Percentiles rank a stretch among this genome's conserved stretches.
phyloP scores from a whole-genome alignment of 768 basidiomycete species.

The Leucosporidium scottii region DNA sequence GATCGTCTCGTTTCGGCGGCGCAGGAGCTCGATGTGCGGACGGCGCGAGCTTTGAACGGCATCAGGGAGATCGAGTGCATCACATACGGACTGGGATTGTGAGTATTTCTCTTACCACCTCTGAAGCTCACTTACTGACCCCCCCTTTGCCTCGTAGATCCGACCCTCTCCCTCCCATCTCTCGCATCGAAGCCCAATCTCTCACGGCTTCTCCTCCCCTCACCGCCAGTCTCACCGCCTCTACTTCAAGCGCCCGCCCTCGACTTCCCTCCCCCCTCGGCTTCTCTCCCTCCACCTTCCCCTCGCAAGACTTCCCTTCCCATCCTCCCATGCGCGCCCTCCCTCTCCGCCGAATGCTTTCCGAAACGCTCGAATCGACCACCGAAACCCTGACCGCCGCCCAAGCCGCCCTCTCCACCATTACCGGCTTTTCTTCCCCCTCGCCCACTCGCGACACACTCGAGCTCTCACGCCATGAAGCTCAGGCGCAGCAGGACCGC shows the following conservation, averaged over 20 bases:
- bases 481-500: neutral
- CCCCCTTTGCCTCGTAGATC: neutral
- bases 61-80: slow-evolving; percentile 23
- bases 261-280: neutral
- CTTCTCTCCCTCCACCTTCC: neutral
- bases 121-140: neutral
- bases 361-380: neutral
- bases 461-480: neutral
- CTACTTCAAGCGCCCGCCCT: neutral
- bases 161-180: slow-evolving; percentile 17
- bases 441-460: neutral
- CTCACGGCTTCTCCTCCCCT: neutral
- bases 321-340: neutral
- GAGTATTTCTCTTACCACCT: neutral
- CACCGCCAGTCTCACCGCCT: neutral
- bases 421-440: neutral
- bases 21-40: slow-evolving; percentile 20
- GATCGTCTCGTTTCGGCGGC: slow-evolving; percentile 7
- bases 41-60: neutral
- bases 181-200: slow-evolving; percentile 4
- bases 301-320: neutral
- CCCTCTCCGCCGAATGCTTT: neutral
- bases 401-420: neutral
- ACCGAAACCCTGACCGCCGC: neutral
- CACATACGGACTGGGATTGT: slow-evolving; percentile 5